A percentile compares a stretch with the other conserved stretches of the same genome.
Conservation (phyloP, 2,329 filamentous ascomycete genomes). For the Scedosporium aurantiacum region DNA sequence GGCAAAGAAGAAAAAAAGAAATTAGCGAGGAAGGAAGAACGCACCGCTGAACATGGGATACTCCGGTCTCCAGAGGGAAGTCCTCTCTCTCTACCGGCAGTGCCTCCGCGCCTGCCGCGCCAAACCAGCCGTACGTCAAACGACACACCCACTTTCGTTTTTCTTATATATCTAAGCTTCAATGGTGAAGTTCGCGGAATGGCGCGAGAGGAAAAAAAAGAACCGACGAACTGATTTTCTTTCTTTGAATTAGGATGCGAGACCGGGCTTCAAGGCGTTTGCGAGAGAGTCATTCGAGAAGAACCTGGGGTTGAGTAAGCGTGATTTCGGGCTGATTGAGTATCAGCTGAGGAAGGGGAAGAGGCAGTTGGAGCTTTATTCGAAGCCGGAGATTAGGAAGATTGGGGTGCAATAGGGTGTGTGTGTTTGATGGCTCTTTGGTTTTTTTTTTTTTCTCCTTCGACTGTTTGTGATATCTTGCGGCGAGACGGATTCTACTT, state of each 20-base stretch:
- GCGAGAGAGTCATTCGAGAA: constrained; percentile 67
- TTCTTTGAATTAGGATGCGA: constrained; percentile 31
- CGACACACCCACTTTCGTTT: not conserved
- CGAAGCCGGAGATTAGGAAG: constrained; percentile 16
- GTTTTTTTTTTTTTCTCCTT: no score
- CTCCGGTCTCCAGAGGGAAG: constrained; percentile 85
- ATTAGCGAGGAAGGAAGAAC: not conserved
- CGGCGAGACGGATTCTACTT: no score
- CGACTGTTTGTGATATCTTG: no score
- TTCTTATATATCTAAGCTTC: not conserved
- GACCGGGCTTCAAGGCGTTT: constrained; percentile 52
- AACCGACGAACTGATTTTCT: not conserved
- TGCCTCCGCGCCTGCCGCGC: constrained; percentile 72
- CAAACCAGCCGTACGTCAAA: constrained; percentile 56
- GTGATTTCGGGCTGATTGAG: constrained; percentile 78
- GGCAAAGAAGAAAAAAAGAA: not conserved
- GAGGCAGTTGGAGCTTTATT: constrained; percentile 71
- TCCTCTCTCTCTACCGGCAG: constrained; percentile 72
- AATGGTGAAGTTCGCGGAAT: not conserved
- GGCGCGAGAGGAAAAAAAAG: not conserved
- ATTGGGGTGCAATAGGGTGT: not conserved
- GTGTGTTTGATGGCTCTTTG: not conserved
- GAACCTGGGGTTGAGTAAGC: constrained; percentile 58
- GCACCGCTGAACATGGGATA: constrained; percentile 29
- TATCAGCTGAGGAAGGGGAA: constrained; percentile 72